phyloP scores from a whole-genome alignment of 441 rosid species.

The Theobroma grandiflorum region DNA sequence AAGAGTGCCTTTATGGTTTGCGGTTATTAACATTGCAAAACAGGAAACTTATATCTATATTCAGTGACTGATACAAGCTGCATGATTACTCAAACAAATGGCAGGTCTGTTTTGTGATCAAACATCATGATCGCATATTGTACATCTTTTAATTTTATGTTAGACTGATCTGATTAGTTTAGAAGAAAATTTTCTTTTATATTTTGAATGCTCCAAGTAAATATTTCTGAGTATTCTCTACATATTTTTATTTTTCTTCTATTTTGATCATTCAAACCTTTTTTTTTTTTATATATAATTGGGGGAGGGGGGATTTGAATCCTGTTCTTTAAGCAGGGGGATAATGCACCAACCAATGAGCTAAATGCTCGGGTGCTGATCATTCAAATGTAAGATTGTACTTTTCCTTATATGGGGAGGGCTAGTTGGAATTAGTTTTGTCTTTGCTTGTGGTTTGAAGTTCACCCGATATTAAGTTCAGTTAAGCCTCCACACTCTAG shows the following conservation, averaged over 20 bases:
- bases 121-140: not conserved
- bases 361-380: too few relatives aligned
- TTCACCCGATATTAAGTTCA: not conserved
- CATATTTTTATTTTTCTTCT: not conserved
- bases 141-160: not conserved
- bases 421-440: too few relatives aligned
- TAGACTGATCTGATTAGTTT: not conserved
- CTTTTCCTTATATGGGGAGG: too few relatives aligned
- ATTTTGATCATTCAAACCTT: not conserved
- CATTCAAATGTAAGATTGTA: too few relatives aligned
- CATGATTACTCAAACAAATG: not conserved
- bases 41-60: too few relatives aligned
- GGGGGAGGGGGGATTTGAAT: too few relatives aligned
- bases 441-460: not conserved
- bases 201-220: not conserved
- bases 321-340: too few relatives aligned
- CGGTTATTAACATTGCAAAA: not conserved
- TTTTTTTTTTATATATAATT: too few relatives aligned
- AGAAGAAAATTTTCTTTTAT: not conserved
- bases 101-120: not conserved
- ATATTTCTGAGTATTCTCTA: not conserved
- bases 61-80: not conserved
- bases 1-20: not conserved
- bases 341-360: too few relatives aligned
- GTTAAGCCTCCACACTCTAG: not conserved